A percentile compares a stretch with the other conserved stretches of the same genome.
These are phyloP conservation scores for Hymenoscyphus linearis DNA, from an alignment of 2,329 filamentous ascomycete genomes.

Conservation along the genomic window DNA sequence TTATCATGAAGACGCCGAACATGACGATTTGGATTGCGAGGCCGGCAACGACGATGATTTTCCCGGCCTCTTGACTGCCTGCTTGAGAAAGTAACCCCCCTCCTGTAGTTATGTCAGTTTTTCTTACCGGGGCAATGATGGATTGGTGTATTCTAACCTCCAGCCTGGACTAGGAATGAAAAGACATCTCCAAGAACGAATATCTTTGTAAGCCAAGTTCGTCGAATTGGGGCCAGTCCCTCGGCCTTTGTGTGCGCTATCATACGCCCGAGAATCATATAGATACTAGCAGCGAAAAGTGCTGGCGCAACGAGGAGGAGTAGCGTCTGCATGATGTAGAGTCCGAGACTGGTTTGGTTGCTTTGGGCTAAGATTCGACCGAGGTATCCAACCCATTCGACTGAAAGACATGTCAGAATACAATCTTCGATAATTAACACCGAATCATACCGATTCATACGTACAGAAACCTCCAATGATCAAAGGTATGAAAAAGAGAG, in stretches of 20 bases:
- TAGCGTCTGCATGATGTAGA: conserved; percentile 35
- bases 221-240: conserved; percentile 31
- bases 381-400: conserved; percentile 37
- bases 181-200: conserved; percentile 43
- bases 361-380: conserved; percentile 24
- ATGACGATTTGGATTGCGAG: conserved; percentile 45
- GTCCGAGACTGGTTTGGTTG: conserved; percentile 25
- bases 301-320: conserved; percentile 37
- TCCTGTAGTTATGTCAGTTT: conserved; percentile 10
- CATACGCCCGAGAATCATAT: conserved; percentile 39
- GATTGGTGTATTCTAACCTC: conserved; percentile 24
- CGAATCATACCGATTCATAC: conserved; percentile 10
- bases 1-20: conserved; percentile 44
- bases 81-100: conserved; percentile 18
- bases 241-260: conserved; percentile 35
- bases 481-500: conserved; percentile 37
- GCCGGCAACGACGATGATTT: conserved; percentile 42
- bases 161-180: conserved; percentile 38
- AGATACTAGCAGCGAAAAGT: conserved; percentile 37
- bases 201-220: conserved; percentile 37
- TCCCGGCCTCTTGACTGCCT: conserved; percentile 30
- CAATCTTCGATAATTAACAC: background rate
- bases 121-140: conserved; percentile 14
- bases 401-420: conserved; percentile 18
- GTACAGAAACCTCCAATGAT: conserved; percentile 30